Evolutionary conservation across 2,329 filamentous ascomycete species (phyloP).

Genomic region (Aspergillus brunneoviolaceus): DNA sequence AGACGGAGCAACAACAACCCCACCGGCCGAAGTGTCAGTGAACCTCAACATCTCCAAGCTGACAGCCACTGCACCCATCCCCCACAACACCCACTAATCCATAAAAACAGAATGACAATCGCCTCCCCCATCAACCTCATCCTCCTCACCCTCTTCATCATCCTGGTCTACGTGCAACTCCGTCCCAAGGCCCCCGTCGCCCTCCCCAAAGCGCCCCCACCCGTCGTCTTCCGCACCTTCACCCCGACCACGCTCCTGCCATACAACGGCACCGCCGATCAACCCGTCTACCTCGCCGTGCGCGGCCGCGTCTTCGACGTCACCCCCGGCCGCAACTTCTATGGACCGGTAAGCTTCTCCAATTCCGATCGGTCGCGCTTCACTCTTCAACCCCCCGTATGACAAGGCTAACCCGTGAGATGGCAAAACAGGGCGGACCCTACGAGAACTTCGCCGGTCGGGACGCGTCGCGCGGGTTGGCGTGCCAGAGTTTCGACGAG

Average conservation of each 20-base stretch:
- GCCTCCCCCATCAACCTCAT: conserved; percentile 62
- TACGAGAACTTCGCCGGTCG: conserved; percentile 96
- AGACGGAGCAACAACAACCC: conserved; percentile 27
- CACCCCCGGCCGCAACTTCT: conserved; percentile 82
- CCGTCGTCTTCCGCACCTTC: conserved; percentile 83
- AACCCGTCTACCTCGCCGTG: conserved; percentile 86
- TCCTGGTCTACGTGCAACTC: conserved; percentile 60
- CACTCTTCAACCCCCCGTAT: no score
- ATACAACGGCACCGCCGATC: conserved; percentile 72
- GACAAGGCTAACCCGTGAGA: no score
- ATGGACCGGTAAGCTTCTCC: conserved; percentile 64
- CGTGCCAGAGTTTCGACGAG: conserved; percentile 88
- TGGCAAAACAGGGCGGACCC: conserved; percentile 63
- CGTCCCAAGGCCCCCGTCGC: conserved; percentile 53
- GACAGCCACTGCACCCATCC: not conserved
- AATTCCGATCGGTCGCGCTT: not conserved
- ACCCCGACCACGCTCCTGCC: conserved; percentile 80
- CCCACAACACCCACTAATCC: not conserved
- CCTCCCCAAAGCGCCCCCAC: conserved; percentile 57
- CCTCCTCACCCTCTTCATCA: conserved; percentile 57
- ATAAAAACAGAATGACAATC: conserved; percentile 42
- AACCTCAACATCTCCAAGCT: not conserved
- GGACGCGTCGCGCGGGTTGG: conserved; percentile 84
- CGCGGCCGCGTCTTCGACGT: conserved; percentile 92
- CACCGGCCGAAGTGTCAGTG: conserved; percentile 40